Conservation (phyloP, 768 basidiomycete species). For the Tricholoma hemisulphureum region DNA sequence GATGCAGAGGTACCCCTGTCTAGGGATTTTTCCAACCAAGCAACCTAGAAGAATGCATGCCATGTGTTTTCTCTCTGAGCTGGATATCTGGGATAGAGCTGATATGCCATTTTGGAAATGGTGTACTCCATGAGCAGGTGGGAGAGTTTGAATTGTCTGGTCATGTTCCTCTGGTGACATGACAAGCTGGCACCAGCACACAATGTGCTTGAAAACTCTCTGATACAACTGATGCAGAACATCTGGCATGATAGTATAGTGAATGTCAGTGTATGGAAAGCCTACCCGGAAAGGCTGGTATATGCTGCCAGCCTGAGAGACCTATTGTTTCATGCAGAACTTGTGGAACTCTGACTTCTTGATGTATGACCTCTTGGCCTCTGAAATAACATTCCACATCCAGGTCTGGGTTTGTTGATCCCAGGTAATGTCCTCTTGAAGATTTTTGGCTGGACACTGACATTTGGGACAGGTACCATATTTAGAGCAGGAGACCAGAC, state of each 20-base stretch:
- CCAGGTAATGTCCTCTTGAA: slow-evolving; percentile 14
- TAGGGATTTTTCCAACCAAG: slow-evolving; percentile 23
- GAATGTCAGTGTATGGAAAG: neutral
- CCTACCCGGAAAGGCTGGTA: neutral
- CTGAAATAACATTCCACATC: slow-evolving; percentile 9
- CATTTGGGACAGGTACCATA: slow-evolving; percentile 29
- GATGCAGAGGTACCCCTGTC: slow-evolving; percentile 17
- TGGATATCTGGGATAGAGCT: slow-evolving; percentile 40
- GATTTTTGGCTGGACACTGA: slow-evolving; percentile 6
- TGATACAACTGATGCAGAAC: neutral
- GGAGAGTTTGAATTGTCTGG: neutral
- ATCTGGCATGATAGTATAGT: neutral
- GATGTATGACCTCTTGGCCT: slow-evolving; percentile 23
- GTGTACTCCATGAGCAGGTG: slow-evolving; percentile 20
- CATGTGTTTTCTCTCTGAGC: slow-evolving; percentile 40
- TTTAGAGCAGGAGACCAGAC: slow-evolving; percentile 30
- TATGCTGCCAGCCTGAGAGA: neutral
- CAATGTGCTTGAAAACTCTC: slow-evolving; percentile 27
- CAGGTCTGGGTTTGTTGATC: neutral
- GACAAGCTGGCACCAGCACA: neutral
- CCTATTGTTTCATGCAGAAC: neutral
- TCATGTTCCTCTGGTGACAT: neutral
- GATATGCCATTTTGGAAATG: slow-evolving; percentile 44
- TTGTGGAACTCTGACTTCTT: slow-evolving; percentile 8
- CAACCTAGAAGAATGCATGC: slow-evolving; percentile 32